These are phyloP conservation scores for Calonectria pseudoturangicola DNA, from an alignment of 2,329 filamentous ascomycete genomes.

Conservation along the genomic window DNA sequence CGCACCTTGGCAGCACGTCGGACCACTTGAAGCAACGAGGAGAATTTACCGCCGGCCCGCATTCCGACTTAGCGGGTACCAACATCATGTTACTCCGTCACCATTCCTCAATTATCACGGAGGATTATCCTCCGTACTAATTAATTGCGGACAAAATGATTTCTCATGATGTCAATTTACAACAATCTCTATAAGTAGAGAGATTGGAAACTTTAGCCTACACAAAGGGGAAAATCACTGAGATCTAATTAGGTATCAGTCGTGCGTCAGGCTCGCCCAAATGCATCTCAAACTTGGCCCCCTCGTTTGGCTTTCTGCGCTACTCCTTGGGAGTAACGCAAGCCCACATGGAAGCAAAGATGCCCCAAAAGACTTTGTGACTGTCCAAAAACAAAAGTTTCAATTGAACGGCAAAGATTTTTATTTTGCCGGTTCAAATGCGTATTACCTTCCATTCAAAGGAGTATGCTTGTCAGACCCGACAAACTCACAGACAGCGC, in stretches of 20 bases:
- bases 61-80: background rate
- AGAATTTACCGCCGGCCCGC: slow-evolving; percentile 5
- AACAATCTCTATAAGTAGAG: background rate
- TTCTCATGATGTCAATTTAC: background rate
- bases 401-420: slow-evolving; percentile 65
- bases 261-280: background rate
- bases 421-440: slow-evolving; percentile 73
- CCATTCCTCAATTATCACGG: background rate
- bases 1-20: slow-evolving; percentile 16
- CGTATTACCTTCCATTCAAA: slow-evolving; percentile 69
- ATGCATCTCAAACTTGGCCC: slow-evolving; percentile 10
- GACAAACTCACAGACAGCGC: background rate
- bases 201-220: no score
- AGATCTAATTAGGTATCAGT: no score
- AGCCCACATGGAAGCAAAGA: background rate
- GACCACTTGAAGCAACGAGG: background rate
- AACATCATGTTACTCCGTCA: background rate
- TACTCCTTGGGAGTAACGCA: slow-evolving; percentile 31
- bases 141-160: background rate
- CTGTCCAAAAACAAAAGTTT: slow-evolving; percentile 55
- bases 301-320: slow-evolving; percentile 5
- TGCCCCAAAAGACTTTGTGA: slow-evolving; percentile 54
- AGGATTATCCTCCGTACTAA: background rate
- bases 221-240: background rate
- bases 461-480: background rate